phyloP scores from a whole-genome alignment of 2,329 filamentous ascomycete genomes.

The Aspergillus intermedius region DNA sequence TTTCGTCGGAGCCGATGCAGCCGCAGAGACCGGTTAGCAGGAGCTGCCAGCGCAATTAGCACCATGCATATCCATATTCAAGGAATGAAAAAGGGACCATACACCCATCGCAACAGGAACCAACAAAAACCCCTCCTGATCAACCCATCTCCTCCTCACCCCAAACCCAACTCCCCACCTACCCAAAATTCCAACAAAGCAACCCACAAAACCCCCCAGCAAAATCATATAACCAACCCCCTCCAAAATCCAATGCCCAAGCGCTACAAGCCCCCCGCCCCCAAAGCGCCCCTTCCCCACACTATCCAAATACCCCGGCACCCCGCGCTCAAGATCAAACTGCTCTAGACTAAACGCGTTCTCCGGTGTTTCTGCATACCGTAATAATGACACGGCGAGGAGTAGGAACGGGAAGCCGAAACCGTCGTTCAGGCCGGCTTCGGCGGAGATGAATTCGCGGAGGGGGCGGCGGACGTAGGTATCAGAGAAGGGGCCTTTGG shows the following conservation, averaged over 20 bases:
- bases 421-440: conserved; percentile 57
- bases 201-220: conserved; percentile 49
- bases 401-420: conserved; percentile 58
- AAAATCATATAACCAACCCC: conserved; percentile 56
- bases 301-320: conserved; percentile 23
- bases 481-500: conserved; percentile 57
- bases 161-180: background rate
- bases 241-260: conserved; percentile 55
- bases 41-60: conserved; percentile 29
- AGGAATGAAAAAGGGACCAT: conserved; percentile 5
- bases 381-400: conserved; percentile 52
- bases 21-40: conserved; percentile 55
- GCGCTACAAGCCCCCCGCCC: conserved; percentile 46
- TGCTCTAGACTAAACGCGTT: conserved; percentile 13
- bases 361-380: conserved; percentile 41
- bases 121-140: conserved; percentile 49
- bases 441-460: conserved; percentile 56
- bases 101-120: conserved; percentile 48
- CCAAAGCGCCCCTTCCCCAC: conserved; percentile 47
- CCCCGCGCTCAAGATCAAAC: conserved; percentile 14
- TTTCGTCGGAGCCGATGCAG: conserved; percentile 53
- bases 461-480: conserved; percentile 54
- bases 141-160: conserved; percentile 44
- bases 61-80: too few species aligned
- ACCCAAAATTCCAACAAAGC: conserved; percentile 41